Base-by-base conservation (phyloP, 345 rosid species). In the Moringa oleifera region DNA sequence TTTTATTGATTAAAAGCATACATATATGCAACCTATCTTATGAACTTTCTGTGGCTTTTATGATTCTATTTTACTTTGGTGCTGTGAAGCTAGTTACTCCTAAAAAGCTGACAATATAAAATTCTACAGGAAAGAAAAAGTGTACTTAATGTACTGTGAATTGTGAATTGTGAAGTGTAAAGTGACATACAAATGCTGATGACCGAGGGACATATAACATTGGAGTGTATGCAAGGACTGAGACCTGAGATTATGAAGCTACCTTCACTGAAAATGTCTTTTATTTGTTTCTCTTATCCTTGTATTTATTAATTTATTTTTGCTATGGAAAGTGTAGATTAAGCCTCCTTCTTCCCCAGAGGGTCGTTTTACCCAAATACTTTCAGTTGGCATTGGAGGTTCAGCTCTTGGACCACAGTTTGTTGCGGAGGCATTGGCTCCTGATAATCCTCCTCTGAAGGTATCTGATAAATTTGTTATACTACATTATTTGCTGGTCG, bases 361-460 rank as follows among this genome's bases (percentile, higher is more conserved):
- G 45, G 97, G 85, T 70, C 96, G 82, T 53, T 94, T 94, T 69
- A 90, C 90, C 67, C 93, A 87, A 55, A 65, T 94, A 71, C 96
- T 94, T 46, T 88, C 96, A 6, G 85, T 94, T 22, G 99, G 99
- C 25, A 94, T 94, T 62, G 99, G 99, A 61, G 99, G 99, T 31
- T 94, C 99, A 7, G 96, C 99, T 71, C 96, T 88, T 53, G 99
- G 99, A 61, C 99, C 99, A 16, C 97, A 94, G 59, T 94, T 94
- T 64, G 95, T 94, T 18, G 97, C 99, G 0, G 97, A 94, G 79
- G 99, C 99, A 52, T 75, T 94, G 73, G 97, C 97, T 51, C 97
- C 97, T 23, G 97, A 94, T 73, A 88, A 90, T 79, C 99, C 99
- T 79, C 96, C 95, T 9, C 82, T 94, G 24, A 86, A 88, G 94